A percentile compares a stretch with the other conserved stretches of the same genome.
Conservation (phyloP, 495 filamentous ascomycete species). For the Cercophora sp. region DNA sequence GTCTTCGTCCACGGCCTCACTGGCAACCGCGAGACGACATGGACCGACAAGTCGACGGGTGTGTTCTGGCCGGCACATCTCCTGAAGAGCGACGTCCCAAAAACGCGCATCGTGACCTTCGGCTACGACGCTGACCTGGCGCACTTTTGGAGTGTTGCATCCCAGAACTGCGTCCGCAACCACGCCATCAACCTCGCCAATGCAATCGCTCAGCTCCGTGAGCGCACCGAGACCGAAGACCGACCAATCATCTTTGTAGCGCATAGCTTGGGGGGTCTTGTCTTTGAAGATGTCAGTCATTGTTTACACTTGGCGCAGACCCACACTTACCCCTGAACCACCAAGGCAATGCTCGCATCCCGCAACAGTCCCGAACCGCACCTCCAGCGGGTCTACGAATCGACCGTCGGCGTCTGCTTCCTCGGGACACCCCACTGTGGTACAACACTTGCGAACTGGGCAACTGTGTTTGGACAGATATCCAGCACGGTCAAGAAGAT, state of each 20-base stretch:
- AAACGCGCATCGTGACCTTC: conserved; percentile 3
- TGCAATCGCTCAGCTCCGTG: conserved; percentile 1
- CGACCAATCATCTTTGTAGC: conserved; percentile 1
- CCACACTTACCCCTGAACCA: conserved; percentile 1
- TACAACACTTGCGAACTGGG: conserved; percentile 5
- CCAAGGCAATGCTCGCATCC: conserved; percentile 4
- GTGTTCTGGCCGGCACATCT: background rate
- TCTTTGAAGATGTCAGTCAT: conserved; percentile 8
- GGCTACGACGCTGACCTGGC: conserved; percentile 3
- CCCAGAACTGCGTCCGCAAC: conserved; percentile 6
- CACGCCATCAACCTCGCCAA: conserved; percentile 4
- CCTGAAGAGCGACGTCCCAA: background rate
- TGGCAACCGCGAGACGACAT: conserved; percentile 5
- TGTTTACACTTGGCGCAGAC: background rate
- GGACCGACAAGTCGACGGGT: conserved; percentile 1
- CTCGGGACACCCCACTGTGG: conserved; percentile 2
- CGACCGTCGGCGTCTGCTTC: conserved; percentile 3
- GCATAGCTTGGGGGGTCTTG: conserved; percentile 2
- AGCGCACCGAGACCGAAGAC: background rate
- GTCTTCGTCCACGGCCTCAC: conserved; percentile 3
- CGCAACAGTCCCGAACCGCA: conserved; percentile 3
- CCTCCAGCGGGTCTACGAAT: conserved; percentile 2
- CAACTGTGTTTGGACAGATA: conserved; percentile 3
- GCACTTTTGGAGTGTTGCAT: background rate
- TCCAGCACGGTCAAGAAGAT: conserved; percentile 4